phyloP scores from a whole-genome alignment of 345 rosid genomes.

The Angophora floribunda region DNA sequence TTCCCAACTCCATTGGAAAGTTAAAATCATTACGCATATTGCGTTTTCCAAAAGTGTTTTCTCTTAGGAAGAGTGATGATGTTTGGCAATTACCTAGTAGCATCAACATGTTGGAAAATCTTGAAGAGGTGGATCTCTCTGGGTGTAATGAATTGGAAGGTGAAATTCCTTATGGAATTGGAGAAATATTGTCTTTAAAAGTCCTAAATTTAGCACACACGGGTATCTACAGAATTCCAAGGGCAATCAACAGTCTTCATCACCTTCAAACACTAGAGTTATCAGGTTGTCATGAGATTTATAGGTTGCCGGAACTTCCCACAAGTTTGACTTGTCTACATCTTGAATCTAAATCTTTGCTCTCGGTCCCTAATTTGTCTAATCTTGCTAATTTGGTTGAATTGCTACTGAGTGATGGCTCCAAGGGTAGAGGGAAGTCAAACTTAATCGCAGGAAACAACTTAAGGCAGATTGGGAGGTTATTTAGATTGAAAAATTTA shows the following conservation, averaged over 20 bases:
- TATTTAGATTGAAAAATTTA: neutral
- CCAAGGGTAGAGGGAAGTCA: neutral
- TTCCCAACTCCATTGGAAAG: neutral
- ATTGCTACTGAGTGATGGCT: neutral
- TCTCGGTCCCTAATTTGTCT: neutral
- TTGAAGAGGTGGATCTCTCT: neutral
- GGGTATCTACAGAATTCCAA: fast-evolving
- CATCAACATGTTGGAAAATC: neutral
- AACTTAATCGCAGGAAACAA: neutral
- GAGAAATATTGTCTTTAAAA: neutral
- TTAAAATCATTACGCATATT: neutral
- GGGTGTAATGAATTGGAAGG: fast-evolving
- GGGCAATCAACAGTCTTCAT: neutral
- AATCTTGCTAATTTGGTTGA: neutral
- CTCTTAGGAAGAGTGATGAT: fast-evolving
- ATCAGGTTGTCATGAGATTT: neutral
- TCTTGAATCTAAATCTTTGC: neutral
- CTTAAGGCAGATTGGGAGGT: neutral
- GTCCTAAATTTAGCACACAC: neutral
- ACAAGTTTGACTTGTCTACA: neutral
- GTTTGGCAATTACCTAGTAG: neutral
- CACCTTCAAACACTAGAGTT: neutral
- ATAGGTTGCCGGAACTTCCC: neutral
- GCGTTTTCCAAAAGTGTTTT: neutral
- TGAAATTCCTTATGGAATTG: neutral